Base-by-base conservation (phyloP, 306 rosid genomes). In the Casuarina equisetifolia region DNA sequence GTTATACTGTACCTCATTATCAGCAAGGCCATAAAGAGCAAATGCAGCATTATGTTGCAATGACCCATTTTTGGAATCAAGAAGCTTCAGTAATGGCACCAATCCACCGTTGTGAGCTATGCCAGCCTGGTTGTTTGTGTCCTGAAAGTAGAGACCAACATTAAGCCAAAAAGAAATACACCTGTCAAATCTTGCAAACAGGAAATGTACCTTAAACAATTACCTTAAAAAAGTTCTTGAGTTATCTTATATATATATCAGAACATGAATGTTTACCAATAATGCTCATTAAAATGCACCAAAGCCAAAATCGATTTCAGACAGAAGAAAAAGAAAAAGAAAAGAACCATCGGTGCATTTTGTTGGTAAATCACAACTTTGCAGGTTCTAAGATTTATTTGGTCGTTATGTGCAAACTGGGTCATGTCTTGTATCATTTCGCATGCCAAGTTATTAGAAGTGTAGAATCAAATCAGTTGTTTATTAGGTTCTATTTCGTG, bases 31-130 rank as follows among this genome's bases (percentile, higher is more conserved):
- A 80, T 96, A 96, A 76, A 96, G 96, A 67, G 99, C 93, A 85
- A 96, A 96, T 72, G 99, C 99, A 39, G 98, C 97, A 90, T 96
- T 96, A 84, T 96, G 99, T 82, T 96, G 99, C 86, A 96, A 82
- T 51, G 99, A 93, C 75, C 99, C 99, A 85, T 92, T 96, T 90
- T 90, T 93, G 1, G 98, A 93, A 90, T 96, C 98, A 78, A 96
- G 94, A 85, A 96, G 99, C 87, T 96, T 91, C 76, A 96, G 90
- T 83, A 96, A 85, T 66, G 98, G 99, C 62, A 70, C 83, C 79
- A 96, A 84, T 80, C 97, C 99, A 71, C 99, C 99, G 84, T 86
- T 92, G 78, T 95, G 97, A 53, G 96, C 94, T 76, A 95, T 92
- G 78, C 99, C 99, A 78, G 97, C 99, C 86, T 95, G 99, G 82